Evolutionary conservation across 1,284 basidiomycete genomes (phyloP).

Genomic region (Macrocystidia cucumis): DNA sequence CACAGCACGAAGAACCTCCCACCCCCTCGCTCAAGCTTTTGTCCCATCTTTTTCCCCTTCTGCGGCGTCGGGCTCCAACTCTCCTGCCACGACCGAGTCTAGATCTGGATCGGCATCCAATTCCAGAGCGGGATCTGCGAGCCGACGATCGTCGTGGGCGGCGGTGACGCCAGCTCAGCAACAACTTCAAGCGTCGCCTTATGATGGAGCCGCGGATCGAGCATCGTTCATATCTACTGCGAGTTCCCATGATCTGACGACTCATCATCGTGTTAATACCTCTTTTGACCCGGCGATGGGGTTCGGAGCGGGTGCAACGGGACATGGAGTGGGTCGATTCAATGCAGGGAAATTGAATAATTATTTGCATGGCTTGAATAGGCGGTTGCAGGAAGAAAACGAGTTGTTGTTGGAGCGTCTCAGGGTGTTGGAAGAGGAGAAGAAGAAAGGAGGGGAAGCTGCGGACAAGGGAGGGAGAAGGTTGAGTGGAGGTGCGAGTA

Average conservation of each 20-base stretch:
- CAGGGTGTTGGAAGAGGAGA: conserved; percentile 40
- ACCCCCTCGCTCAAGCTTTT: conserved; percentile 51
- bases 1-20: conserved; percentile 44
- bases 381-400: conserved; percentile 77
- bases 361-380: conserved; percentile 77
- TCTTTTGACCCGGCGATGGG: conserved; percentile 77
- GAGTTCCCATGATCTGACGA: conserved; percentile 79
- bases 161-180: conserved; percentile 13
- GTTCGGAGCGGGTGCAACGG: conserved; percentile 46
- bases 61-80: no score
- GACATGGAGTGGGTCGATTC: conserved; percentile 59
- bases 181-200: conserved; percentile 15
- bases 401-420: conserved; percentile 46
- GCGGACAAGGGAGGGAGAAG: conserved; percentile 13
- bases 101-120: conserved; percentile 14
- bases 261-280: conserved; percentile 72
- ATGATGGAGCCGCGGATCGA: conserved; percentile 31
- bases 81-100: conserved; percentile 23
- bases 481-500: conserved; percentile 21
- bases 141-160: conserved; percentile 14
- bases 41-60: no score
- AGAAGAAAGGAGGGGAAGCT: conserved; percentile 23
- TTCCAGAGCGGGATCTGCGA: conserved; percentile 12
- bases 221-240: conserved; percentile 70
- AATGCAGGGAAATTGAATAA: conserved; percentile 76